Evolutionary conservation across 805 yeast species (phyloP).

Genomic region (Pichia insulana): DNA sequence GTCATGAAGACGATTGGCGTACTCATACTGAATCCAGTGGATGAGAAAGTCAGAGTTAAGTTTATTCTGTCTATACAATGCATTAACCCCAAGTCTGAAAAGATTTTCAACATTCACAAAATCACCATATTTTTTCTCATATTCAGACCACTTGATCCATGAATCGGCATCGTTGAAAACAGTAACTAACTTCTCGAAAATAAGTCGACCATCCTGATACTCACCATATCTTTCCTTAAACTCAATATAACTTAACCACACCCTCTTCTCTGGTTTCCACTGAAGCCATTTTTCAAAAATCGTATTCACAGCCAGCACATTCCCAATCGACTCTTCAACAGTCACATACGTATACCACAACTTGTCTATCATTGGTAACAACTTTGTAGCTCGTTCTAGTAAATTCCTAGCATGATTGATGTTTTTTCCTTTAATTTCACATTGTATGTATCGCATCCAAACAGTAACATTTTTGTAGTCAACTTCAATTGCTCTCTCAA

Average conservation of each 20-base stretch:
- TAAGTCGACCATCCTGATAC: conserved; percentile 43
- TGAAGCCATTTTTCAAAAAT: conserved; percentile 74
- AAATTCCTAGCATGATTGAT: conserved; percentile 85
- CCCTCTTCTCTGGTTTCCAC: conserved; percentile 60
- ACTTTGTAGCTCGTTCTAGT: conserved; percentile 64
- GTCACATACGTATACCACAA: conserved; percentile 80
- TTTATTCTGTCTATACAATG: conserved; percentile 26
- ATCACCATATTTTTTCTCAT: conserved; percentile 50
- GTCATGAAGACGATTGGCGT: conserved; percentile 47
- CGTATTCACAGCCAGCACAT: conserved; percentile 49
- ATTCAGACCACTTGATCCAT: conserved; percentile 71
- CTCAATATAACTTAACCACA: conserved; percentile 68
- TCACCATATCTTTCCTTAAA: conserved; percentile 59
- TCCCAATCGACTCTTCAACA: conserved; percentile 70
- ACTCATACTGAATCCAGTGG: conserved; percentile 69
- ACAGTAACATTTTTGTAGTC: conserved; percentile 63
- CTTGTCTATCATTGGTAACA: conserved; percentile 73
- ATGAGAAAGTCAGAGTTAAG: conserved; percentile 34
- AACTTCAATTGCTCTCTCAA: conserved; percentile 79
- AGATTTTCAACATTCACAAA: conserved; percentile 47
- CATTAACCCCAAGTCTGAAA: conserved; percentile 58
- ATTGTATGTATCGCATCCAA: conserved; percentile 78
- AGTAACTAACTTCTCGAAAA: conserved; percentile 49
- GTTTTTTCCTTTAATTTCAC: conserved; percentile 63
- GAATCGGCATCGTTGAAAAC: conserved; percentile 44